Conservation (phyloP, 768 basidiomycete genomes). For the Calocera viscosa region DNA sequence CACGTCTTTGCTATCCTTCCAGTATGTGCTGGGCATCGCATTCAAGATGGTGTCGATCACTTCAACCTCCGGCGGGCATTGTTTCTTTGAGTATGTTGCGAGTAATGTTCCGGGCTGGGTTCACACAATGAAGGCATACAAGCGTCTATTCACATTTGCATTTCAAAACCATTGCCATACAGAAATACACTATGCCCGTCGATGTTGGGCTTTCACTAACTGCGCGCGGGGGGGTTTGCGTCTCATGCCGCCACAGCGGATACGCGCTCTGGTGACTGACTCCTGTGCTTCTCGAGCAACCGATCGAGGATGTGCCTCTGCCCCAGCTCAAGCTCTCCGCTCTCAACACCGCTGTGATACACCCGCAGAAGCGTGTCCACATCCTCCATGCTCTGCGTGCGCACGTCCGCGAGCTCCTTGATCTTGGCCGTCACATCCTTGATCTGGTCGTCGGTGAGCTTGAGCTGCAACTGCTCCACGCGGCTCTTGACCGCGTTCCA, state of each 20-base stretch:
- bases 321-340: slow-evolving; percentile 86
- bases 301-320: slow-evolving; percentile 84
- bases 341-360: slow-evolving; percentile 87
- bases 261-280: neutral
- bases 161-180: neutral
- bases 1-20: too few species aligned
- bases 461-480: slow-evolving; percentile 89
- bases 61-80: too few species aligned
- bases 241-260: neutral
- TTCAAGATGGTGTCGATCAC: too few species aligned
- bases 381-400: slow-evolving; percentile 98
- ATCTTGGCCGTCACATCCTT: slow-evolving; percentile 99
- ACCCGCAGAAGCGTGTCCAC: slow-evolving; percentile 93
- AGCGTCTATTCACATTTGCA: neutral
- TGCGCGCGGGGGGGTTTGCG: neutral
- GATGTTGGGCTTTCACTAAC: neutral
- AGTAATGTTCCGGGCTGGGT: too few species aligned
- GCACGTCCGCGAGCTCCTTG: slow-evolving; percentile 97
- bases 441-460: slow-evolving; percentile 84
- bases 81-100: too few species aligned
- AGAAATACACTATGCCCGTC: neutral
- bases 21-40: too few species aligned
- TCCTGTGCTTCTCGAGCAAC: slow-evolving; percentile 59
- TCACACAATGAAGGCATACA: neutral
- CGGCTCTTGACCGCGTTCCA: slow-evolving; percentile 99